These are phyloP conservation scores for Yarrowia sp. DNA, from an alignment of 805 yeast genomes.

Conservation along the genomic window DNA sequence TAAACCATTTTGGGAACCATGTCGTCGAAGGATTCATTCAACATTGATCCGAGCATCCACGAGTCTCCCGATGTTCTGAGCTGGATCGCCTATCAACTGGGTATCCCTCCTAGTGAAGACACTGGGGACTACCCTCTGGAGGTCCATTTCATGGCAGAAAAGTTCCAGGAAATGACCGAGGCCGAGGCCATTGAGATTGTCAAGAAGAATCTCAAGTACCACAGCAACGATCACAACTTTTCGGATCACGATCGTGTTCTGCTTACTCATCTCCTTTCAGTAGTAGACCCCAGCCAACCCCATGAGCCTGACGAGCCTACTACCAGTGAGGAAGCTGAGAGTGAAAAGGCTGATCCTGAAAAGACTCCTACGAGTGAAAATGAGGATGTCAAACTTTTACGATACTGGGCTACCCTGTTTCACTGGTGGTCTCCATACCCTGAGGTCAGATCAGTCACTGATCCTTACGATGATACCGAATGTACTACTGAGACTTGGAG, in stretches of 20 bases:
- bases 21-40: slow-evolving; percentile 25
- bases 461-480: slow-evolving; percentile 57
- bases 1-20: not conserved
- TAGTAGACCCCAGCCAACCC: not conserved
- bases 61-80: slow-evolving; percentile 22
- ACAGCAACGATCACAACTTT: slow-evolving; percentile 58
- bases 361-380: not conserved
- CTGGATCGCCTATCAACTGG: slow-evolving; percentile 24
- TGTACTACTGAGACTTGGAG: slow-evolving; percentile 58
- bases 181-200: slow-evolving; percentile 55
- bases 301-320: not conserved
- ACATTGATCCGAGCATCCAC: slow-evolving; percentile 21
- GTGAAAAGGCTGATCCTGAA: not conserved
- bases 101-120: slow-evolving; percentile 34
- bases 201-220: slow-evolving; percentile 53
- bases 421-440: slow-evolving; percentile 60
- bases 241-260: slow-evolving; percentile 48
- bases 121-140: slow-evolving; percentile 40
- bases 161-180: slow-evolving; percentile 50
- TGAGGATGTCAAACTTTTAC: not conserved
- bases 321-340: not conserved
- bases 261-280: slow-evolving; percentile 40
- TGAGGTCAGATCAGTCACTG: slow-evolving; percentile 70
- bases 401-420: slow-evolving; percentile 24
- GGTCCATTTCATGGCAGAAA: slow-evolving; percentile 54